Percentiles rank a stretch among this genome's conserved stretches.
These are phyloP conservation scores for Balakata baccata DNA, from an alignment of 345 rosid genomes.

Conservation along the genomic window DNA sequence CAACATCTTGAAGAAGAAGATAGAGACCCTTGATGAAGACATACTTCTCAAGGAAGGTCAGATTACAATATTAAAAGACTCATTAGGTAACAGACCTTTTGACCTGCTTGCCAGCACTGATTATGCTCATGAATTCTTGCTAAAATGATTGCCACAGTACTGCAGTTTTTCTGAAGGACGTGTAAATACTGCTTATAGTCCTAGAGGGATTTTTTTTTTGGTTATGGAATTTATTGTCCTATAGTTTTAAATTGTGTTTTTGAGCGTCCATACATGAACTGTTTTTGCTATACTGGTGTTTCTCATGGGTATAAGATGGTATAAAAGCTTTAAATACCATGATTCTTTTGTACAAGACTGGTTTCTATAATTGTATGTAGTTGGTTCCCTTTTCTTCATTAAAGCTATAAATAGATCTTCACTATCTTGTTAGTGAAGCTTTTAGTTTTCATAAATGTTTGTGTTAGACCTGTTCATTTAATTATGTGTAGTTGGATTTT, in stretches of 20 bases:
- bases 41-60: slow-evolving; percentile 85
- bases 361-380: slow-evolving; percentile 18
- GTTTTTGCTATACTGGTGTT: background rate
- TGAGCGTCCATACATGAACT: background rate
- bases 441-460: too few species aligned
- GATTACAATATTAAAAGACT: slow-evolving; percentile 79
- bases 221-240: background rate
- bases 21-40: slow-evolving; percentile 73
- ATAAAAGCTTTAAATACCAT: slow-evolving; percentile 4
- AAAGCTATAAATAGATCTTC: background rate
- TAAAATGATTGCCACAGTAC: slow-evolving; percentile 14
- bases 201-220: background rate
- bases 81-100: slow-evolving; percentile 48
- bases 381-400: slow-evolving; percentile 11
- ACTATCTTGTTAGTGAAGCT: too few species aligned
- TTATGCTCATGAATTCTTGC: slow-evolving; percentile 34
- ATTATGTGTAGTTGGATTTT: too few species aligned
- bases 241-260: slow-evolving; percentile 19
- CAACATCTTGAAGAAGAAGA: slow-evolving; percentile 53
- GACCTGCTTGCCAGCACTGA: slow-evolving; percentile 60
- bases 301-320: slow-evolving; percentile 9
- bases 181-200: slow-evolving; percentile 32
- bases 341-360: slow-evolving; percentile 19
- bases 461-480: too few species aligned
- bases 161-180: background rate